phyloP scores from a whole-genome alignment of 139 green algal genomes.

The Dunaliella primolecta region DNA sequence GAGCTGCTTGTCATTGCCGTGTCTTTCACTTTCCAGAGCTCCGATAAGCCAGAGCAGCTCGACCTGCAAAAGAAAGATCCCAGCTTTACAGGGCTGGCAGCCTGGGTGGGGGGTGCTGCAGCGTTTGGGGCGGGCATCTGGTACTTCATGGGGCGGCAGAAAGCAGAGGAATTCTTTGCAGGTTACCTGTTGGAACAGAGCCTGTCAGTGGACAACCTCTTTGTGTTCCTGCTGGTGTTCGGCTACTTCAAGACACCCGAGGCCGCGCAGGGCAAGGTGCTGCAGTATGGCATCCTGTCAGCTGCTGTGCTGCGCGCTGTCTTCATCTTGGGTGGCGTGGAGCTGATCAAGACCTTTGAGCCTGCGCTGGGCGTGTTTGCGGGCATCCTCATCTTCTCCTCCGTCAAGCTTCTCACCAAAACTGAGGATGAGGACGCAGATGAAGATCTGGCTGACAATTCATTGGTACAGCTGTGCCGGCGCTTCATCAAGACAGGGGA shows the following conservation, averaged over 20 bases:
- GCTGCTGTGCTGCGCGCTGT: conserved; percentile 83
- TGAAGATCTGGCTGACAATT: conserved; percentile 72
- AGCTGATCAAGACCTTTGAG: conserved; percentile 80
- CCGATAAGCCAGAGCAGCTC: not conserved
- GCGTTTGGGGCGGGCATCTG: conserved; percentile 72
- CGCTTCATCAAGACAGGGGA: conserved; percentile 67
- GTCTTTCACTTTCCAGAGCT: too few species aligned
- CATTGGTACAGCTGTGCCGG: conserved; percentile 61
- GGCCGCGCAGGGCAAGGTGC: conserved; percentile 61
- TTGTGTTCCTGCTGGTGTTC: conserved; percentile 98
- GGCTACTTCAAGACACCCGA: conserved; percentile 78
- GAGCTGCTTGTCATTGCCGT: too few species aligned
- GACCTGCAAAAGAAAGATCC: not conserved
- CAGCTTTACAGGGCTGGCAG: not conserved
- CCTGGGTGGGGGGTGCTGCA: conserved; percentile 57
- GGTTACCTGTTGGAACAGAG: conserved; percentile 96
- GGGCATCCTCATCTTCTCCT: conserved; percentile 83
- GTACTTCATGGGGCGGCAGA: conserved; percentile 45
- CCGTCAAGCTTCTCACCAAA: conserved; percentile 64
- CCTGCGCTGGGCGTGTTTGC: conserved; percentile 91
- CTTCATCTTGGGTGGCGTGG: conserved; percentile 79
- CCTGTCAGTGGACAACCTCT: conserved; percentile 96
- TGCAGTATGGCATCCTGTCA: conserved; percentile 86
- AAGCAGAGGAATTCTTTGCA: conserved; percentile 77
- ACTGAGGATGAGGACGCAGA: conserved; percentile 54